These are phyloP conservation scores for Trichosanthes truncata DNA, from an alignment of 306 rosid species.

Conservation along the genomic window DNA sequence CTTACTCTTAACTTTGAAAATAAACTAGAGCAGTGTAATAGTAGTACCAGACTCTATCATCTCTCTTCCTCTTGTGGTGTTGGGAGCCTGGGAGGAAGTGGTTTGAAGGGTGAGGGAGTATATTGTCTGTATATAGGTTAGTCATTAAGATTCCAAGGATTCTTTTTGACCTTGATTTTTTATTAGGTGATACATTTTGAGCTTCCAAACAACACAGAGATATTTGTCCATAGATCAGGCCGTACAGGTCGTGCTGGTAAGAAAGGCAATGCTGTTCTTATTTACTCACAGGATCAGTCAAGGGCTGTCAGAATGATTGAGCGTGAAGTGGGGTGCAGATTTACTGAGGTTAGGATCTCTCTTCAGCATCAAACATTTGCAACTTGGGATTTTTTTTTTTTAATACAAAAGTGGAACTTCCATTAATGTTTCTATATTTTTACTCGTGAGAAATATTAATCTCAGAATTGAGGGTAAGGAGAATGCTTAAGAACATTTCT, in stretches of 20 bases:
- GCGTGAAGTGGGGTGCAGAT: conserved; percentile 79
- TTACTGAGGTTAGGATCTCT: conserved; percentile 50
- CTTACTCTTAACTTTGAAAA: background rate
- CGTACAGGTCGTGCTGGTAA: conserved; percentile 99
- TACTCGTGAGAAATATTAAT: background rate
- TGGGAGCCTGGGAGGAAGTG: conserved; percentile 2
- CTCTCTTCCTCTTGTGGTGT: background rate
- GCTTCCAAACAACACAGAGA: conserved; percentile 84
- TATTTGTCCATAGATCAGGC: conserved; percentile 98
- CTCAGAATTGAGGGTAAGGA: background rate
- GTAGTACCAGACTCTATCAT: background rate
- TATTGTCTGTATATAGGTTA: background rate
- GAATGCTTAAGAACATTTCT: background rate
- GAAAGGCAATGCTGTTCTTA: conserved; percentile 80
- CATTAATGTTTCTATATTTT: background rate
- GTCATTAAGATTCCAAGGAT: background rate
- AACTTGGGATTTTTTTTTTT: background rate
- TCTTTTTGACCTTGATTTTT: background rate
- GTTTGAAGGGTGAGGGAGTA: background rate
- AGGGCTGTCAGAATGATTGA: conserved; percentile 65
- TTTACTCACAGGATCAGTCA: conserved; percentile 52
- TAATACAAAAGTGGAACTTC: background rate
- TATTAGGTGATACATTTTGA: conserved; percentile 79
- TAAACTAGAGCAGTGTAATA: background rate
- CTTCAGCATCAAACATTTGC: background rate